These are phyloP conservation scores for Diaporthe aspalathi DNA, from an alignment of 2,329 filamentous ascomycete genomes.

Conservation along the genomic window DNA sequence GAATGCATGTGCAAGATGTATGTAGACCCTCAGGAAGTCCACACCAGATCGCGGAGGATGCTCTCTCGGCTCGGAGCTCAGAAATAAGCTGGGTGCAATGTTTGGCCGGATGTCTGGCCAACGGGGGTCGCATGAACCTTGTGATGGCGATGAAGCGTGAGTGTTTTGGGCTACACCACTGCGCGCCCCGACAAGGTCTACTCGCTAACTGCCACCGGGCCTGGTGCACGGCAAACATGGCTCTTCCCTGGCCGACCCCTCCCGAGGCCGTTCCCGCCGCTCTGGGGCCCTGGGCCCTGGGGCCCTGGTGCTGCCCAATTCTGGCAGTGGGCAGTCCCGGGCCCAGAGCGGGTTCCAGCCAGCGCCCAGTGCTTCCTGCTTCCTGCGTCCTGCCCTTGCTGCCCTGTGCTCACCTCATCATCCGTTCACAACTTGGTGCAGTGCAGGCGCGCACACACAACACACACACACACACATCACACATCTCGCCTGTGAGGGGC, in stretches of 20 bases:
- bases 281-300: too few relatives aligned
- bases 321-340: neutral
- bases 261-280: conserved; percentile 19
- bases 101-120: conserved; percentile 24
- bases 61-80: neutral
- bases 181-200: conserved; percentile 6
- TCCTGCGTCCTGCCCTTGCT: too few relatives aligned
- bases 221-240: conserved; percentile 17
- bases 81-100: neutral
- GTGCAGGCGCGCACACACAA: too few relatives aligned
- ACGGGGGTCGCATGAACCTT: conserved; percentile 28
- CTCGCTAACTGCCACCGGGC: neutral
- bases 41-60: neutral
- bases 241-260: conserved; percentile 20
- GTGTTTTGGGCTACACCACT: conserved; percentile 13
- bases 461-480: neutral
- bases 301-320: neutral
- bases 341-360: too few relatives aligned
- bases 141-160: conserved; percentile 24
- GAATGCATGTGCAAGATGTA: neutral
- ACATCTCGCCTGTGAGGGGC: conserved; percentile 8
- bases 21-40: neutral
- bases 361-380: conserved; percentile 12
- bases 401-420: conserved; percentile 18
- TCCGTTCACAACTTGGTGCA: neutral